Percentiles rank a stretch among this genome's conserved stretches.
Evolutionary conservation across 495 filamentous ascomycete genomes (phyloP).

Genomic region (Annulohypoxylon stygium): DNA sequence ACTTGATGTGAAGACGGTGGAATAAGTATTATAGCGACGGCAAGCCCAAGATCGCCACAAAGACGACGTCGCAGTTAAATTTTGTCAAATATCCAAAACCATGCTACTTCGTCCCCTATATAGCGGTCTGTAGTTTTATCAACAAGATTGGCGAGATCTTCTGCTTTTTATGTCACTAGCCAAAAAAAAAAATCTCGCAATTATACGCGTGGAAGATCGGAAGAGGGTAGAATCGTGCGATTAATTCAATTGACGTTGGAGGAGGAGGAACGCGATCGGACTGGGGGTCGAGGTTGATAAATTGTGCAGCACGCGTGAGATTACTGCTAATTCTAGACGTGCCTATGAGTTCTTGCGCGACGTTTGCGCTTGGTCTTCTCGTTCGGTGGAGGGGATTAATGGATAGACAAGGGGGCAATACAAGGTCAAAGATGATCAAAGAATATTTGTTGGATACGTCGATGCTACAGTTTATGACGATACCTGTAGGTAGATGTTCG

Average conservation of each 20-base stretch:
- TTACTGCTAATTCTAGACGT: slow-evolving; percentile 5
- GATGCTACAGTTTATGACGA: neutral
- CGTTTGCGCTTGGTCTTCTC: neutral
- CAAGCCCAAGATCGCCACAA: neutral
- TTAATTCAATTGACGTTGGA: slow-evolving; percentile 2
- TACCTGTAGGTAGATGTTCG: slow-evolving; percentile 1
- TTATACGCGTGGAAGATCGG: neutral
- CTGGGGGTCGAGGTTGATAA: slow-evolving; percentile 4
- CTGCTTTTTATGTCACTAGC: slow-evolving; percentile 1
- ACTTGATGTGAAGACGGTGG: slow-evolving; percentile 5
- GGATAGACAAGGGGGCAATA: neutral
- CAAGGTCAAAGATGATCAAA: neutral
- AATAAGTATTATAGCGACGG: neutral
- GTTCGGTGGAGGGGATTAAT: neutral
- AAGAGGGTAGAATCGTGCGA: neutral
- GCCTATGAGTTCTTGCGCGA: slow-evolving; percentile 3
- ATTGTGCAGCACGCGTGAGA: slow-evolving; percentile 31
- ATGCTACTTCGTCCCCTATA: slow-evolving; percentile 17
- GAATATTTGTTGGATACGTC: neutral
- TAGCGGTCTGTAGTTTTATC: slow-evolving; percentile 6
- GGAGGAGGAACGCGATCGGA: slow-evolving; percentile 20
- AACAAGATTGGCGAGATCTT: neutral
- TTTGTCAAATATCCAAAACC: slow-evolving; percentile 16
- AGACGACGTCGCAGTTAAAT: slow-evolving; percentile 7
- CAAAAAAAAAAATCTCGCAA: neutral